Evolutionary conservation across 257 asterid species (phyloP).

Genomic region (Marsdenia floribunda): DNA sequence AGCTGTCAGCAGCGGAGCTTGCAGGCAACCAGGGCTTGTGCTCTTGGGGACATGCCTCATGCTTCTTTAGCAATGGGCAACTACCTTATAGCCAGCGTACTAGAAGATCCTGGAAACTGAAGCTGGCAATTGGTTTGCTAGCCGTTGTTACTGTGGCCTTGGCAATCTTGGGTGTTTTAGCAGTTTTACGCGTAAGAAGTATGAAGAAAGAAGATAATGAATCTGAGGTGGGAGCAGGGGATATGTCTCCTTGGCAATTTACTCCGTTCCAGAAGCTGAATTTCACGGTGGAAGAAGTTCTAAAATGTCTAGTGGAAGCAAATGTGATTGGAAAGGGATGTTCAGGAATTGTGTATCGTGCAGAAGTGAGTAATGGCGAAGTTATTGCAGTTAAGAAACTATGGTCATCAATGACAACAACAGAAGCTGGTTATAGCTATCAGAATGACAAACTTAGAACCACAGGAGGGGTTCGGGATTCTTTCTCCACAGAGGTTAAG

Average conservation of each 20-base stretch:
- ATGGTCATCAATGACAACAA: slow-evolving; percentile 46
- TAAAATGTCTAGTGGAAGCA: slow-evolving; percentile 53
- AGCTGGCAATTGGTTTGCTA: slow-evolving; percentile 50
- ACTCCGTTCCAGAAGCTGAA: slow-evolving; percentile 70
- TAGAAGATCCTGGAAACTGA: slow-evolving; percentile 52
- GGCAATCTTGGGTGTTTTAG: slow-evolving; percentile 54
- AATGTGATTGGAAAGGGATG: slow-evolving; percentile 80
- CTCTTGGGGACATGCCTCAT: slow-evolving; percentile 45
- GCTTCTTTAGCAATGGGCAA: slow-evolving; percentile 42
- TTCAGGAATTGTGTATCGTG: slow-evolving; percentile 74
- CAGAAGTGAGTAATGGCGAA: slow-evolving; percentile 50
- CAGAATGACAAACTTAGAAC: slow-evolving; percentile 25
- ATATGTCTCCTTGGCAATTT: slow-evolving; percentile 53
- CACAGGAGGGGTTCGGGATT: slow-evolving; percentile 48
- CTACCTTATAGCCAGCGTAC: slow-evolving; percentile 13
- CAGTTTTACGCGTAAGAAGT: slow-evolving; percentile 44
- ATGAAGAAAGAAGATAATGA: slow-evolving; percentile 43
- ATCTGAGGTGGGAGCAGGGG: slow-evolving; percentile 49
- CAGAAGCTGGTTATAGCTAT: slow-evolving; percentile 27
- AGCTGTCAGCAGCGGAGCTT: slow-evolving; percentile 49
- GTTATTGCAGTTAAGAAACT: slow-evolving; percentile 75
- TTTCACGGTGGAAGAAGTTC: slow-evolving; percentile 51
- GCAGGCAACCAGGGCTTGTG: slow-evolving; percentile 62
- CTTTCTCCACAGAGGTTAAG: slow-evolving; percentile 75
- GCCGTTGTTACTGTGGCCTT: slow-evolving; percentile 36